Evolutionary conservation across 2,329 filamentous ascomycete species (phyloP).

Genomic region (Ramichloridium luteum): DNA sequence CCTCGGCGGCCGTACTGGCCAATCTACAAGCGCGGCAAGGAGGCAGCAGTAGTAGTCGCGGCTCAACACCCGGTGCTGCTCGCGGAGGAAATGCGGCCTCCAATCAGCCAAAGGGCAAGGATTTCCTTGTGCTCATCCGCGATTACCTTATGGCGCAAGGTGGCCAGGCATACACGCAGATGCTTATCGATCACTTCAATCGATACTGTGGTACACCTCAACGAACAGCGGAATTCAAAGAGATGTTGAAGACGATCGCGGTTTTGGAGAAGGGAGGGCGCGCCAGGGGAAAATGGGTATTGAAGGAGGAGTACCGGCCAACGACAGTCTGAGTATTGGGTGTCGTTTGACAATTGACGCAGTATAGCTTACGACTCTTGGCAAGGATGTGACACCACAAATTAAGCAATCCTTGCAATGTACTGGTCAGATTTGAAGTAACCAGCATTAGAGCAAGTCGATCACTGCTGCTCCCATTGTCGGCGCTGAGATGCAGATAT

Average conservation of each 20-base stretch:
- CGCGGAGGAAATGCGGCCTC: slow-evolving; percentile 4
- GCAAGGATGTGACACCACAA: background rate
- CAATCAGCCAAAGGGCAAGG: slow-evolving; percentile 27
- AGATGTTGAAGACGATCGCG: slow-evolving; percentile 65
- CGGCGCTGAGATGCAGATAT: no score
- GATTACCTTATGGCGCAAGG: slow-evolving; percentile 68
- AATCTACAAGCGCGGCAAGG: slow-evolving; percentile 33
- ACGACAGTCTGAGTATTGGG: background rate
- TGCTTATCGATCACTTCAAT: slow-evolving; percentile 84
- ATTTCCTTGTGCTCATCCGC: slow-evolving; percentile 48
- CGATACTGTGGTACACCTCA: slow-evolving; percentile 57
- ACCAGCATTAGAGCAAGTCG: background rate
- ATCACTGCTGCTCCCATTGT: no score
- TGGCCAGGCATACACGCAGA: slow-evolving; percentile 67
- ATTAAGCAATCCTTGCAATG: background rate
- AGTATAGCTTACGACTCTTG: background rate
- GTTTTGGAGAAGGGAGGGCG: slow-evolving; percentile 46
- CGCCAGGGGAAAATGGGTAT: slow-evolving; percentile 43
- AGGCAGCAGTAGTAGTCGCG: slow-evolving; percentile 16
- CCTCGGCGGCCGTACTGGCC: slow-evolving; percentile 31
- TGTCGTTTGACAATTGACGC: background rate
- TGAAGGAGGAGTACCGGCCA: slow-evolving; percentile 44
- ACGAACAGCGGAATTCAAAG: slow-evolving; percentile 68
- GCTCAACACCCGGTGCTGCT: slow-evolving; percentile 16
- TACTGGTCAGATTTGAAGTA: no score